phyloP scores from a whole-genome alignment of 1,139 yeast species.

The Sugiyamaella japonica region DNA sequence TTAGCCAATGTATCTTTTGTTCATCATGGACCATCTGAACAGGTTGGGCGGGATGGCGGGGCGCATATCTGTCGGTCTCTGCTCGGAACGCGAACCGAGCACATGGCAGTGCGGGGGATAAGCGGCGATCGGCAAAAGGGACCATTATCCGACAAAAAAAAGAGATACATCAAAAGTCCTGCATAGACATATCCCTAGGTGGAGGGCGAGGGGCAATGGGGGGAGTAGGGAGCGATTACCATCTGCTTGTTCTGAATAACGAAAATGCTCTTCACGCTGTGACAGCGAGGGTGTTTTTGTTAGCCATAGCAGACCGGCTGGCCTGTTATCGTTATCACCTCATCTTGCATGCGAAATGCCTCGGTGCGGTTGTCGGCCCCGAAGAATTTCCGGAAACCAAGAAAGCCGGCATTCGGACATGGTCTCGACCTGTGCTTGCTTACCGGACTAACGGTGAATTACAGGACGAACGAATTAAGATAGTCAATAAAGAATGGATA shows the following conservation, averaged over 20 bases:
- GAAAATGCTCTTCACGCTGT: too few relatives aligned
- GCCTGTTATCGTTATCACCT: background rate
- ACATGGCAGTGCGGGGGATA: background rate
- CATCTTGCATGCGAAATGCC: background rate
- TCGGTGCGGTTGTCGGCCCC: background rate
- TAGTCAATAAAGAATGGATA: too few relatives aligned
- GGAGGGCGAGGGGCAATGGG: too few relatives aligned
- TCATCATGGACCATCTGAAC: too few relatives aligned
- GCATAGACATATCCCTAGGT: too few relatives aligned
- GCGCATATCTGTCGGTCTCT: background rate
- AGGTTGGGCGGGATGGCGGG: background rate
- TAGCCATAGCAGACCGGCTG: background rate
- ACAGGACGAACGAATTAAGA: too few relatives aligned
- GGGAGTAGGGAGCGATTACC: too few relatives aligned
- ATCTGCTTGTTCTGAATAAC: too few relatives aligned
- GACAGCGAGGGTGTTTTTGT: too few relatives aligned
- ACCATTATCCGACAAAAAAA: background rate
- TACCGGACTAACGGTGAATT: too few relatives aligned
- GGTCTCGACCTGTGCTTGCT: too few relatives aligned
- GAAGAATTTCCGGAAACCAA: background rate
- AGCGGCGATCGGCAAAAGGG: background rate
- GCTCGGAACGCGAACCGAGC: background rate
- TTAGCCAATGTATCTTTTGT: background rate
- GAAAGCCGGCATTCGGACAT: background rate
- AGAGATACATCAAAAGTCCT: background rate